Base-by-base conservation (phyloP, 805 yeast species). In the Zygosaccharomyces lentus region DNA sequence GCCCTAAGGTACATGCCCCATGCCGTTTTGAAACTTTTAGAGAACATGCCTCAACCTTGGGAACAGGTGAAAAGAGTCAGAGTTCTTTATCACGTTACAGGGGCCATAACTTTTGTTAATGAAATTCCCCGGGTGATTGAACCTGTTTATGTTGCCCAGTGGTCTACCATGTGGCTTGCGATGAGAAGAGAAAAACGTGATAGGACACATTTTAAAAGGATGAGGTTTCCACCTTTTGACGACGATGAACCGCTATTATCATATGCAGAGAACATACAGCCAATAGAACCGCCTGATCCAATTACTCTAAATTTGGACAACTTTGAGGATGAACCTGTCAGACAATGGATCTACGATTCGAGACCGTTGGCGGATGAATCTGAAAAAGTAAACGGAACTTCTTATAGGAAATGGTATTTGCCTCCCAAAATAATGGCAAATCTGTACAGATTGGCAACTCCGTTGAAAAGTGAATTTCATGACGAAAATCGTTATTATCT, bases 11-110 rank as follows among this genome's bases (percentile, higher is more conserved):
- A 84, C 68, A 77, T 95, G 82, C 99, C 99, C 0, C 98, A 91
- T 67, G 96, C 99, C 0, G 77, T 89, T 3, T 66, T 89, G 54
- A 93, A 93, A 64, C 74, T 93, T 32, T 61, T 93, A 32, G 99
- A 93, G 58, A 89, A 88, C 59, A 91, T 93, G 91, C 99, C 99
- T 0, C 96, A 89, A 62, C 99, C 99, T 1, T 93, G 99, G 99
- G 98, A 93, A 63, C 77, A 80, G 43, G 70, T 76, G 1, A 86
- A 86, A 50, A 95, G 86, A 36, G 98, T 93, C 17, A 80, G 77
- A 47, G 98, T 91, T 6, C 66, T 91, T 34, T 93, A 93, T 62
- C 99, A 93, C 59, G 76, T 77, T 16, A 80, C 93, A 0, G 99
- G 99, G 21, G 97, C 99, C 10, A 84, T 93, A 15, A 88, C 99